Percentiles rank a stretch among this genome's conserved stretches.
Evolutionary conservation across 768 basidiomycete genomes (phyloP).

Genomic region (Termitomyces sp.): DNA sequence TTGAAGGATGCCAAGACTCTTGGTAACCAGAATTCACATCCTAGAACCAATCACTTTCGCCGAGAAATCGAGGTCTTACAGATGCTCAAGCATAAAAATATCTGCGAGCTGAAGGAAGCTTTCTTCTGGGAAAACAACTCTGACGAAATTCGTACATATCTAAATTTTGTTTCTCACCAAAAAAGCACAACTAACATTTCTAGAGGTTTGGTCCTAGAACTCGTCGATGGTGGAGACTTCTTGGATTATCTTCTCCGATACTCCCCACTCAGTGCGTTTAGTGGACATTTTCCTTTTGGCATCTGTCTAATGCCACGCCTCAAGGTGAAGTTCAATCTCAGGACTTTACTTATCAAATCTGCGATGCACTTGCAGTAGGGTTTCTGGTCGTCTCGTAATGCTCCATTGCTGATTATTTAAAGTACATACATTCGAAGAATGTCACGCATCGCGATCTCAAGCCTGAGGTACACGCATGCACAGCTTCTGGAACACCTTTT

Average conservation of each 20-base stretch:
- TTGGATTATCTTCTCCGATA: slow-evolving; percentile 65
- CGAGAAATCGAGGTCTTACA: slow-evolving; percentile 73
- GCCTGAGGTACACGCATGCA: slow-evolving; percentile 53
- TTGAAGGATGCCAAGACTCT: slow-evolving; percentile 49
- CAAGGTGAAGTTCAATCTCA: slow-evolving; percentile 51
- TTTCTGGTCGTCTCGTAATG: neutral
- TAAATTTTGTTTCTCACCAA: neutral
- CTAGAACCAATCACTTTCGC: neutral
- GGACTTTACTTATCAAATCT: slow-evolving; percentile 80
- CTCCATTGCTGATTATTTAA: neutral
- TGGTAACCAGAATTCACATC: neutral
- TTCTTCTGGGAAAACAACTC: slow-evolving; percentile 54
- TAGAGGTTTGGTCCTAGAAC: slow-evolving; percentile 75
- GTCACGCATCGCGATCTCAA: slow-evolving; percentile 94
- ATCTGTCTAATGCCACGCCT: slow-evolving; percentile 3
- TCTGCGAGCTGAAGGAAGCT: slow-evolving; percentile 73
- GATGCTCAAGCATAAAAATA: slow-evolving; percentile 70
- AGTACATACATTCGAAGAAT: slow-evolving; percentile 67
- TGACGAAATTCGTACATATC: slow-evolving; percentile 45
- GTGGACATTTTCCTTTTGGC: neutral
- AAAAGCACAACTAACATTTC: neutral
- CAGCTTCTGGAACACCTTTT: neutral
- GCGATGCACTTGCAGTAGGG: slow-evolving; percentile 67
- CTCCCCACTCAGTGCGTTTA: slow-evolving; percentile 52
- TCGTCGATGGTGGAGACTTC: slow-evolving; percentile 83